These are phyloP conservation scores for Ilyonectria destructans DNA, from an alignment of 2,329 filamentous ascomycete genomes.

Conservation along the genomic window DNA sequence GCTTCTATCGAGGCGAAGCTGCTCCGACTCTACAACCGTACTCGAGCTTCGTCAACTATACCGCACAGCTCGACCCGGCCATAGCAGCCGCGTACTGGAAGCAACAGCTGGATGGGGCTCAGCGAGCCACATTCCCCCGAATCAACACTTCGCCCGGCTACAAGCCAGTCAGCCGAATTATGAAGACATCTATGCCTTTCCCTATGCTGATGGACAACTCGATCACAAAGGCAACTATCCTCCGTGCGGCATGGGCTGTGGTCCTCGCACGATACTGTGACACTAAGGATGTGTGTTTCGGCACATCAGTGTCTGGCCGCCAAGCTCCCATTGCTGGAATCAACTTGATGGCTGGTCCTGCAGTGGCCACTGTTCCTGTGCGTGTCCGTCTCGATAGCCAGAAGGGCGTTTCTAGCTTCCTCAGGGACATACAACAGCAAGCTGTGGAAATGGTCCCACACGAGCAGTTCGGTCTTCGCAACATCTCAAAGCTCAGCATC, in stretches of 20 bases:
- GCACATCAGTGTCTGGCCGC: slow-evolving; percentile 61
- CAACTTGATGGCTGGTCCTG: slow-evolving; percentile 43
- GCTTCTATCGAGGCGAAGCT: neutral
- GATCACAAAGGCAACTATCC: slow-evolving; percentile 32
- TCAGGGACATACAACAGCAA: slow-evolving; percentile 34
- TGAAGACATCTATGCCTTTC: slow-evolving; percentile 64
- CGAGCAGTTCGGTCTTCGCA: slow-evolving; percentile 42
- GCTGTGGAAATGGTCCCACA: slow-evolving; percentile 35
- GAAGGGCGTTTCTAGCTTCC: slow-evolving; percentile 19
- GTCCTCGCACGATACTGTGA: slow-evolving; percentile 67
- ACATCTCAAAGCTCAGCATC: slow-evolving; percentile 38
- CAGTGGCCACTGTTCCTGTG: slow-evolving; percentile 61
- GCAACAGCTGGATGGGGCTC: slow-evolving; percentile 4
- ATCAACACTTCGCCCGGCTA: slow-evolving; percentile 30
- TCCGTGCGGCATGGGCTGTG: slow-evolving; percentile 64
- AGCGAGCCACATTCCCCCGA: slow-evolving; percentile 39
- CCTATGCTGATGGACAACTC: slow-evolving; percentile 19
- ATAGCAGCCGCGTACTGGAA: slow-evolving; percentile 1
- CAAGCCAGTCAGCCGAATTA: slow-evolving; percentile 51
- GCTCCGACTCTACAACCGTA: neutral
- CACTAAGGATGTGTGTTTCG: slow-evolving; percentile 59
- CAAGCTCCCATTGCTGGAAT: slow-evolving; percentile 40
- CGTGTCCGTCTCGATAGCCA: slow-evolving; percentile 55
- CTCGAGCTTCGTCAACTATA: slow-evolving; percentile 16
- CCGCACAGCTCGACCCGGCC: neutral